Evolutionary conservation across 495 filamentous ascomycete genomes (phyloP).

Genomic region (Tuber microsphaerosporum): DNA sequence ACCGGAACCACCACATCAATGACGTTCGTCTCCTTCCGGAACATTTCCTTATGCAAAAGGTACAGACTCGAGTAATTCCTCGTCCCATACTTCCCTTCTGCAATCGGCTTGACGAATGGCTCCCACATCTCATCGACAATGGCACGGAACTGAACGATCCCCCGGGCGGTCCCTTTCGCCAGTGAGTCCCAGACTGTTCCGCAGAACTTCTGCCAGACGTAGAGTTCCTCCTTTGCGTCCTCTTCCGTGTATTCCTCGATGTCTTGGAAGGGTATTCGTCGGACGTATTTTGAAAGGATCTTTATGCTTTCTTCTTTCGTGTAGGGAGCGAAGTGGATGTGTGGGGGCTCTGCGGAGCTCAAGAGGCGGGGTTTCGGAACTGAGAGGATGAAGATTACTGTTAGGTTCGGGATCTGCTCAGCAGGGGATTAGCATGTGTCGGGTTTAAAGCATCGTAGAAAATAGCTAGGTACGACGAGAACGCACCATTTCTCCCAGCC

Average conservation of each 20-base stretch:
- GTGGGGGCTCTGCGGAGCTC: conserved; percentile 62
- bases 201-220: conserved; percentile 65
- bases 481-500: conserved; percentile 69
- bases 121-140: conserved; percentile 60
- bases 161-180: conserved; percentile 57
- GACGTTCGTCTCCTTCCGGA: conserved; percentile 33
- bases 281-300: conserved; percentile 57
- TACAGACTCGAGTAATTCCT: conserved; percentile 72
- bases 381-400: conserved; percentile 69
- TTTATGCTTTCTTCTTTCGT: conserved; percentile 66
- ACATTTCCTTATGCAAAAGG: conserved; percentile 40
- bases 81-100: conserved; percentile 56
- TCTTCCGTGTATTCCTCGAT: conserved; percentile 28
- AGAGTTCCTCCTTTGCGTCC: conserved; percentile 51
- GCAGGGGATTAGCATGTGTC: conserved; percentile 23
- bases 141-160: conserved; percentile 55
- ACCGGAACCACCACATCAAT: conserved; percentile 50
- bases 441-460: background rate
- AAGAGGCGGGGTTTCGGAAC: conserved; percentile 64
- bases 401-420: conserved; percentile 68
- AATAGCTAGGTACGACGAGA: background rate
- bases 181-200: conserved; percentile 67
- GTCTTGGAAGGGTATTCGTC: conserved; percentile 36
- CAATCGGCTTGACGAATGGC: conserved; percentile 60
- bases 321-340: conserved; percentile 81